Evolutionary conservation across 169 alveolate species (phyloP), one percentile per base, ranked within the genome.

Genomic region (Babesia ovis): DNA sequence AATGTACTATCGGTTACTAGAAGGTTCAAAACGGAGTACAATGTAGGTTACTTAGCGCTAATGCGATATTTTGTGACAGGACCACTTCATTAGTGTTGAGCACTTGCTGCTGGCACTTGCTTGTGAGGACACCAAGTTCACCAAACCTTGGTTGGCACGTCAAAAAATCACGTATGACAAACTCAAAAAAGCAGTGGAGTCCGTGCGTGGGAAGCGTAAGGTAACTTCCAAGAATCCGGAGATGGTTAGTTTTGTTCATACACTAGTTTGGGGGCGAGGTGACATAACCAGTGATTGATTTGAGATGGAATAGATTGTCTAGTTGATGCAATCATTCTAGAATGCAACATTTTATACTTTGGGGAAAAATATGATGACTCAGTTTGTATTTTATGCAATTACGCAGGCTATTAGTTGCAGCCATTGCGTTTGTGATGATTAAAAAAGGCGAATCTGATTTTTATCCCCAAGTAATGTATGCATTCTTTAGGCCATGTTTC

Each of bases 191-290:
- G 93, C 95, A 4, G 94, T 91, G 20, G 90, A 89, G 29, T 74
- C 85, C 23, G 86, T 92, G 51, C 77, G 95, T n/a, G 95, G 95
- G 11, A 91, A 86, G 51, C 85, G 91, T 48, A 91, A 91, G 59
- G 94, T 92, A 14, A 91, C 95, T 4, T 75, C 94, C 16, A 91
- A 91, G 68, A 91, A 90, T 37, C 95, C 95, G 12, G 95, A 92
- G 57, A 55, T 85, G 67, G 93, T 88, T 53, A 58, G 86, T 62
- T 0, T 5, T n/a, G n/a, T n/a, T n/a, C n/a, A n/a, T n/a, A n/a
- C n/a, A n/a, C n/a, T n/a, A n/a, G n/a, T n/a, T n/a, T n/a, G n/a
- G n/a, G n/a, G n/a, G n/a, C n/a, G n/a, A n/a, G n/a, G n/a, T n/a
- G n/a, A n/a, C n/a, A n/a, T n/a, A n/a, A n/a, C n/a, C n/a, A n/a